Percentiles rank a stretch among this genome's conserved stretches.
These are phyloP conservation scores for Trametes versicolor DNA, from an alignment of 1,284 basidiomycete genomes.

Conservation along the genomic window DNA sequence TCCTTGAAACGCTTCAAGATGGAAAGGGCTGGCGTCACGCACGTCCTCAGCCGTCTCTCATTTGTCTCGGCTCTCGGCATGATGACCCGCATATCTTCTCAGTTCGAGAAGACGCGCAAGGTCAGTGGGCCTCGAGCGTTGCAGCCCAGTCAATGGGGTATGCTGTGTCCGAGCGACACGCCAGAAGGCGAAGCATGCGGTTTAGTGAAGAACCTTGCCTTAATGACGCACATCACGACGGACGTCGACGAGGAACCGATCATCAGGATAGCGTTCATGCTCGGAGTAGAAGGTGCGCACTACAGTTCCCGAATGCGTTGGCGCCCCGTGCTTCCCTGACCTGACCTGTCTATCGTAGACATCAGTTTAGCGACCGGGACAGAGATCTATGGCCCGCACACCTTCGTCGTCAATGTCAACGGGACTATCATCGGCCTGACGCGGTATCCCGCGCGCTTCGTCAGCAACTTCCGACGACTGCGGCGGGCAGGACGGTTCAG, in stretches of 20 bases:
- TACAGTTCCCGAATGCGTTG: constrained; percentile 21
- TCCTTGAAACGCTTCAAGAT: constrained; percentile 99
- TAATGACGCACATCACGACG: constrained; percentile 99
- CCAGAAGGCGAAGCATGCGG: constrained; percentile 99
- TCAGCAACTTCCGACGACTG: constrained; percentile 90
- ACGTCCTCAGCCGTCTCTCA: constrained; percentile 93
- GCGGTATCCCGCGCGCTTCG: constrained; percentile 87
- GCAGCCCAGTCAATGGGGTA: constrained; percentile 99
- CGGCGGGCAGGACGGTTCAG: constrained; percentile 92
- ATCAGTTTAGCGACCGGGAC: constrained; percentile 93
- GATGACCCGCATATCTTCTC: constrained; percentile 99
- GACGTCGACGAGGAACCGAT: constrained; percentile 98
- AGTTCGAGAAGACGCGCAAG: constrained; percentile 99
- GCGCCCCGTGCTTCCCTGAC: constrained; percentile 24
- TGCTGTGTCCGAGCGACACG: constrained; percentile 98
- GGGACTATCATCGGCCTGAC: constrained; percentile 96
- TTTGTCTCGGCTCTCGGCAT: constrained; percentile 99
- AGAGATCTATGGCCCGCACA: constrained; percentile 93
- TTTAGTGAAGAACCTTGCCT: constrained; percentile 97
- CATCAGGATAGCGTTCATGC: constrained; percentile 89
- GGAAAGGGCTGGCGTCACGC: constrained; percentile 98
- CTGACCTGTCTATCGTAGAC: constrained; percentile 61
- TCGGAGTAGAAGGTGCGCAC: constrained; percentile 90
- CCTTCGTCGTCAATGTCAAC: constrained; percentile 97
- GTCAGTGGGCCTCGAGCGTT: constrained; percentile 98